Evolutionary conservation across 768 basidiomycete species (phyloP), one percentile per base, ranked within the genome.

Genomic region (Leccinellum rugosiceps): DNA sequence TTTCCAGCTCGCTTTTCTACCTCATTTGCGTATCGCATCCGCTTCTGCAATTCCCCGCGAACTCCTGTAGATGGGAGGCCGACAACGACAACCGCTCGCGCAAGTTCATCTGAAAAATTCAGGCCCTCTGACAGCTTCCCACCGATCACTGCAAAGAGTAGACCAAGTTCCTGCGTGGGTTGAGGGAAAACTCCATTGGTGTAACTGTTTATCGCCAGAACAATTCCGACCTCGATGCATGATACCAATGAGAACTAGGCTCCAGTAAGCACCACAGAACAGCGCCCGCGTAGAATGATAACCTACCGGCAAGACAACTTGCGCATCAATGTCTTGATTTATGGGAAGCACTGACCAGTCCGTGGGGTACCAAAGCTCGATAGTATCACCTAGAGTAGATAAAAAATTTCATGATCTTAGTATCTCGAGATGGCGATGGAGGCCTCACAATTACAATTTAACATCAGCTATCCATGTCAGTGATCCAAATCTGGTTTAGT

Each of bases 71-170:
- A 99, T 0, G 96, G 96, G 4, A 99, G 80, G 3, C 97, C 97
- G 47, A 96, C 79, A 57, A 95, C 82, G 30, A 94, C 77, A 23
- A 97, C 92, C 11, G 86, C 88, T 30, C 94, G 87, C 3, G 94
- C 94, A 15, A 92, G 83, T 48, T 86, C 81, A 68, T 93, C 89
- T 19, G 85, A 80, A 65, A 88, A 88, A 64, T 87, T 87, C 38
- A 87, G 71, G 8, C 95, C 96, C 74, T 99, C 97, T 0, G 93
- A 95, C n/a, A 99, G 81, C 69, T 98, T 98, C 26, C 94, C 96
- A 17, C 95, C 95, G 26, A 98, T 88, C 10, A 98, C 97, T 2
- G 97, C 96, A 55, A 98, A 87, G 5, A 99, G 76, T 38, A 99
- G 70, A n/a, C 61, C 67, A 14, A 69, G 63, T n/a, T 2, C 59